These are phyloP conservation scores for Pilaira anomala DNA, from an alignment of 192 early-diverging fungal genomes.

Conservation along the genomic window DNA sequence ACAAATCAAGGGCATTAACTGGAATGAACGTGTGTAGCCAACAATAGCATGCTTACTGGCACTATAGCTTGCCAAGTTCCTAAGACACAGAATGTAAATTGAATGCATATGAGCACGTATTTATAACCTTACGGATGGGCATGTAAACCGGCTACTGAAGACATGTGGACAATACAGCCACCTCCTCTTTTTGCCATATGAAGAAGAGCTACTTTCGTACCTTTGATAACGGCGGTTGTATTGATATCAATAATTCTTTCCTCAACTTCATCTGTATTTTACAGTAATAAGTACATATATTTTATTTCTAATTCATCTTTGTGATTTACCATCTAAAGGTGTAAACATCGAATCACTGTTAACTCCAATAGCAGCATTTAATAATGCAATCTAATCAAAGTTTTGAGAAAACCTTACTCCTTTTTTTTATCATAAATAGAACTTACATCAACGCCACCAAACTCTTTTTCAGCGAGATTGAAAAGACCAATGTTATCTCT, in stretches of 20 bases:
- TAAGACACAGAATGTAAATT: too few relatives aligned
- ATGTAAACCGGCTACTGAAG: slow-evolving; percentile 30
- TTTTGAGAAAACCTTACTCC: neutral
- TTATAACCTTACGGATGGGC: neutral
- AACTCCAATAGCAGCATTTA: slow-evolving; percentile 29
- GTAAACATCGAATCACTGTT: slow-evolving; percentile 13
- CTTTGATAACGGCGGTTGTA: slow-evolving; percentile 14
- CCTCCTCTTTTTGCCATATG: slow-evolving; percentile 28
- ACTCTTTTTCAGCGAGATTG: slow-evolving; percentile 25
- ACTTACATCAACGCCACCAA: slow-evolving; percentile 37
- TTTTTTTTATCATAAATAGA: neutral
- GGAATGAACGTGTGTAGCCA: slow-evolving; percentile 29
- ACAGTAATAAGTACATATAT: neutral
- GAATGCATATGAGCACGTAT: too few relatives aligned
- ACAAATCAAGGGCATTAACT: slow-evolving; percentile 11
- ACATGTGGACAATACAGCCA: slow-evolving; percentile 26
- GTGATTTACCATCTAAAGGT: slow-evolving; percentile 22
- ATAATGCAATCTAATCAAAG: slow-evolving; percentile 27
- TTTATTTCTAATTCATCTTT: too few relatives aligned
- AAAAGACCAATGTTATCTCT: slow-evolving; percentile 27
- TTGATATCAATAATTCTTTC: slow-evolving; percentile 20
- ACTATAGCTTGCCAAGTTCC: slow-evolving; percentile 14
- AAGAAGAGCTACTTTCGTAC: slow-evolving; percentile 27
- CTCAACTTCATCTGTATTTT: slow-evolving; percentile 2
- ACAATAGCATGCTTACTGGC: slow-evolving; percentile 31